Evolutionary conservation across 2,329 filamentous ascomycete species (phyloP).

Genomic region (Colletotrichum euphorbiae): DNA sequence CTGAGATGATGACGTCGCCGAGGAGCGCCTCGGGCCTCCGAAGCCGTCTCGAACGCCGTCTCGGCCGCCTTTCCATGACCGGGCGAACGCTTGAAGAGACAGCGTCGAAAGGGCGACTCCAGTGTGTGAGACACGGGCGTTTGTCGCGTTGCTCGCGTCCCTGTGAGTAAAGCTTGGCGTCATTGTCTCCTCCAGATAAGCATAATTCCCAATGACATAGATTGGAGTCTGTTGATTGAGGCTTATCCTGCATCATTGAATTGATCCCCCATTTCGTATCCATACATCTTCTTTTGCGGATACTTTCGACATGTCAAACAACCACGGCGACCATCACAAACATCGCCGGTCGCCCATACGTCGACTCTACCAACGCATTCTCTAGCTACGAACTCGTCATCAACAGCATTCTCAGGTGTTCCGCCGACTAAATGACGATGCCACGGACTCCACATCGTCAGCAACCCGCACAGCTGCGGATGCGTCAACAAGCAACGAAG

Average conservation of each 20-base stretch:
- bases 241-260: not conserved
- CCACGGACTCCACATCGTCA: slow-evolving; percentile 36
- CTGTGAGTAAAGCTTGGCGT: not conserved
- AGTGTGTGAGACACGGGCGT: not conserved
- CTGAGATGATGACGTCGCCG: not conserved
- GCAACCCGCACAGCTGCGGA: not conserved
- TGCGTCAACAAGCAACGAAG: not conserved
- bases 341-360: not conserved
- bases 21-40: slow-evolving; percentile 9
- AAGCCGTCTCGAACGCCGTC: not conserved
- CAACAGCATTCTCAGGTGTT: slow-evolving; percentile 3
- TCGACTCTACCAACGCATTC: slow-evolving; percentile 7
- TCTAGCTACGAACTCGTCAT: not conserved
- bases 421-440: slow-evolving; percentile 48
- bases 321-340: slow-evolving; percentile 12
- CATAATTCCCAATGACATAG: not conserved
- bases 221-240: not conserved
- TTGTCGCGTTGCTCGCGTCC: not conserved
- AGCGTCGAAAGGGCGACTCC: not conserved
- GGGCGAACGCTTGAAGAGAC: not conserved
- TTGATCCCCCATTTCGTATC: too few relatives aligned
- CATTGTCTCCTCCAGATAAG: too few relatives aligned
- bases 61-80: not conserved
- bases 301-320: not conserved
- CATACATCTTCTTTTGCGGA: too few relatives aligned